Evolutionary conservation across 1,284 basidiomycete species (phyloP).

Genomic region (Moesziomyces parantarcticus): DNA sequence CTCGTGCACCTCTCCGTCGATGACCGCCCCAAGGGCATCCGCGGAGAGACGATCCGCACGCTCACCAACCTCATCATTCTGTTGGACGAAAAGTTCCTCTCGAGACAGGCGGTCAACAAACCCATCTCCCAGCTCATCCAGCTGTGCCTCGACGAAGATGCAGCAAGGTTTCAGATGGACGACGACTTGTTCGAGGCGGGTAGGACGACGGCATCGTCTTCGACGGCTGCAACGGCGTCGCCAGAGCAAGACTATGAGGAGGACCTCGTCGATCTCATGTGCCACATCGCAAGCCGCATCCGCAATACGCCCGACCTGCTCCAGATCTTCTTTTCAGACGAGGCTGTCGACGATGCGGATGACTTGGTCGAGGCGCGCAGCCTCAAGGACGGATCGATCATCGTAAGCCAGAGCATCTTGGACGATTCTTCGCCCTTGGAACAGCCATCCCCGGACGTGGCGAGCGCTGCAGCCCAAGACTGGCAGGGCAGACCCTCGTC

Average conservation of each 20-base stretch:
- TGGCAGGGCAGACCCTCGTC: slow-evolving; percentile 21
- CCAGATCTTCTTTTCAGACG: slow-evolving; percentile 58
- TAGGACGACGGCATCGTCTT: not conserved
- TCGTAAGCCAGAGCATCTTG: slow-evolving; percentile 27
- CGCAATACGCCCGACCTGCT: slow-evolving; percentile 59
- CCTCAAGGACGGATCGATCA: slow-evolving; percentile 41
- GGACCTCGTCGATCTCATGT: slow-evolving; percentile 62
- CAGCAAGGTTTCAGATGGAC: slow-evolving; percentile 81
- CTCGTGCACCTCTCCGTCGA: slow-evolving; percentile 61
- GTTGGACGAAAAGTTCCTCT: slow-evolving; percentile 66
- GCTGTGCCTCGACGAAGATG: slow-evolving; percentile 87
- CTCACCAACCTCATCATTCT: slow-evolving; percentile 64
- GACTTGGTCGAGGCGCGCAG: slow-evolving; percentile 8
- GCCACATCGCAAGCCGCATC: slow-evolving; percentile 60
- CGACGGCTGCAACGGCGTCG: not conserved
- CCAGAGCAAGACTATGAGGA: slow-evolving; percentile 33
- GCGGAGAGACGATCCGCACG: slow-evolving; percentile 59
- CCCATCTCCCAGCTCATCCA: slow-evolving; percentile 86
- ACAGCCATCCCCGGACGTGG: not conserved
- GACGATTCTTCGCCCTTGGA: slow-evolving; percentile 2
- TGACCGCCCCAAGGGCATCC: slow-evolving; percentile 61
- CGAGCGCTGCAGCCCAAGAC: not conserved
- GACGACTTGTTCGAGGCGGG: slow-evolving; percentile 70
- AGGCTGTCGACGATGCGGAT: slow-evolving; percentile 29
- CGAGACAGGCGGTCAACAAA: slow-evolving; percentile 73